These are phyloP conservation scores for Saitozyma sp. DNA, from an alignment of 768 basidiomycete species.

Conservation along the genomic window DNA sequence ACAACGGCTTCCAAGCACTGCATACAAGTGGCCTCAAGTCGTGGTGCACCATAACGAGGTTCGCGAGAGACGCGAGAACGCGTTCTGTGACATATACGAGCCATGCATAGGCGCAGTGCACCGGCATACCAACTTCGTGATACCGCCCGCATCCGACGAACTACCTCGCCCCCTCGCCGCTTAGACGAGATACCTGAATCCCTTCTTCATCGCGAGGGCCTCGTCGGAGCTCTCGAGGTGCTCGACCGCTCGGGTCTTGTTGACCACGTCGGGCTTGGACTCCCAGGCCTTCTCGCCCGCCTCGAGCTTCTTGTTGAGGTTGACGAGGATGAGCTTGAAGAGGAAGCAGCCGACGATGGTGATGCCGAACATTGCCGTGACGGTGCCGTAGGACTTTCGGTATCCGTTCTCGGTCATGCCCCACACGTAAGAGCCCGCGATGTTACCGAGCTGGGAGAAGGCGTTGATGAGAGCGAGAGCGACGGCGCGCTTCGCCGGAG, in stretches of 20 bases:
- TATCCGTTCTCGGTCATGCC: conserved; percentile 31
- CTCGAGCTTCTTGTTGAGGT: conserved; percentile 52
- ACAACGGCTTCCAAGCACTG: too few species aligned
- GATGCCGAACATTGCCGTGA: conserved; percentile 62
- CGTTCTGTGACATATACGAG: too few species aligned
- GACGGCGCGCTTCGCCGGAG: conserved; percentile 84
- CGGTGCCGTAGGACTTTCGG: conserved; percentile 66
- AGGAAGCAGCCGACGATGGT: conserved; percentile 58
- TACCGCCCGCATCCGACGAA: too few species aligned
- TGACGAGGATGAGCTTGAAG: conserved; percentile 45
- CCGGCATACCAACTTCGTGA: too few species aligned
- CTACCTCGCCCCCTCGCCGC: too few species aligned
- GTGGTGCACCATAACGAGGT: too few species aligned
- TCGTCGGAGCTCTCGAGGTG: conserved; percentile 27
- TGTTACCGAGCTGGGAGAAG: conserved; percentile 78
- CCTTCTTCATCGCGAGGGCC: conserved; percentile 23
- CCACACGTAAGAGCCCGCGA: conserved; percentile 71
- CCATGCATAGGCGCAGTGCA: too few species aligned
- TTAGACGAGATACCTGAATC: conserved; percentile 45
- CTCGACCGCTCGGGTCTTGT: conserved; percentile 29
- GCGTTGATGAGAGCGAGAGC: conserved; percentile 79
- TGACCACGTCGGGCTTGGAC: conserved; percentile 19
- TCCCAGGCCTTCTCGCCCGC: conserved; percentile 45
- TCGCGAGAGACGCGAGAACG: too few species aligned
- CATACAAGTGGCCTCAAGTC: too few species aligned